Base-by-base conservation (phyloP, 441 rosid species). In the Syzygium malaccense region DNA sequence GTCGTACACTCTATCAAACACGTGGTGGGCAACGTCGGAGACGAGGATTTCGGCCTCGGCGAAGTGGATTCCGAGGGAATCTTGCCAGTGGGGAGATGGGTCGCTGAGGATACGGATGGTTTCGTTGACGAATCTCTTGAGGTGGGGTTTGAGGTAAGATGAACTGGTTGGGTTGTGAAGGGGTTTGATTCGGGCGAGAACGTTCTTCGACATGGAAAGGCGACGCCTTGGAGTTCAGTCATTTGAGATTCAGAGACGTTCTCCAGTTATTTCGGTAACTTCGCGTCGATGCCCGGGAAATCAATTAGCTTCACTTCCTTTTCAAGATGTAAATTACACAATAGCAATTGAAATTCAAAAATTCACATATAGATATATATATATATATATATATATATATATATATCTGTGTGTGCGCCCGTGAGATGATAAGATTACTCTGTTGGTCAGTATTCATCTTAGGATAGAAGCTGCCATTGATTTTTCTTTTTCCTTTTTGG, bases 161-260 rank as follows among this genome's bases (percentile, higher is more conserved):
- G 89, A 85, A 33, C 85, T 8, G 66, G 85, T 87, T 49, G 90
- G 89, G 88, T 85, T 90, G 86, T 88, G 90, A 25, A 89, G 91
- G 86, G 98, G 98, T 91, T 93, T 95, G 89, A 97, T 94, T 80
- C 93, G 94, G 90, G 99, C 94, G 89, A 97, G 94, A 86, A 97
- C 92, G 89, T 92, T 88, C 91, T 93, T 97, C 90, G 99, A 96
- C 99, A 96, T 96, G 87, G 62, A 85, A n/a, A 85, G 58, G 83
- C 83, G 83, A 48, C 83, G 4, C 83, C 53, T 75, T 45, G 51
- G 5, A 41, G 83, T 75, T 75, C 51, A 41, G 83, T 75, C 49
- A 37, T 66, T 3, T n/a, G 25, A 37, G 13, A 26, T 32, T 20
- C 20, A 12, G 15, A 71, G n/a, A 71, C 83, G 83, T 30, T 30